Evolutionary conservation across 768 basidiomycete genomes (phyloP), one percentile per base, ranked within the genome.

Genomic region (Tulasnella sp.): DNA sequence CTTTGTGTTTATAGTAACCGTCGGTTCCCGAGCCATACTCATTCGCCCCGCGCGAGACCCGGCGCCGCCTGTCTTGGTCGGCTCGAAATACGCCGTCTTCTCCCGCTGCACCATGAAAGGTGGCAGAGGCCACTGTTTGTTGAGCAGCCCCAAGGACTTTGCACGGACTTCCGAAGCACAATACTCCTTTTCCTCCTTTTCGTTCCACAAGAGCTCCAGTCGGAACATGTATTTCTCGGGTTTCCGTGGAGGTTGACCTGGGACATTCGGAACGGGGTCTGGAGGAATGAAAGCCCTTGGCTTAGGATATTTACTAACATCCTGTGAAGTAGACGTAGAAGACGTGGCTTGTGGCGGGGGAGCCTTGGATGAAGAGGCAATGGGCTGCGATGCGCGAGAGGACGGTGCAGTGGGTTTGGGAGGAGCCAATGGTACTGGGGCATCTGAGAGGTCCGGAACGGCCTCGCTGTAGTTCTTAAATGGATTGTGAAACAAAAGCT

Each of bases 1-100:
- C 84, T 96, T 97, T 39, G 98, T 99, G 84, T 98, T 98, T 82
- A 99, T 95, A 0, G 98, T 99, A 8, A 99, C 92, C 0, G 94
- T 95, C 5, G 94, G 93, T 84, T 95, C 94, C 21, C 87, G 87
- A 18, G 74, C 56, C 38, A 81, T 80, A 18, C 44, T 80, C 82
- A 80, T 88, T 89, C 85, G 87, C 89, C 77, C 90, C 72, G 58
- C 79, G 46, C 75, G 40, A 36, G 75, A 48, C 87, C 36, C 89
- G 75, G 85, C 85, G 3, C 88, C 89, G 76, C 90, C 89, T 74
- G 91, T 89, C 84, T 93, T 92, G 78, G 91, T 88, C 36, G 91
- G 89, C 19, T 85, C 85, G 8, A 84, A 73, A 14, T 68, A 68
- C 5, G 62, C 62, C 1, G 82, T 71, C 42, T 80, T 71, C 19